Conservation (phyloP, 2,329 filamentous ascomycete species). For the Cryphonectria carpinicola region DNA sequence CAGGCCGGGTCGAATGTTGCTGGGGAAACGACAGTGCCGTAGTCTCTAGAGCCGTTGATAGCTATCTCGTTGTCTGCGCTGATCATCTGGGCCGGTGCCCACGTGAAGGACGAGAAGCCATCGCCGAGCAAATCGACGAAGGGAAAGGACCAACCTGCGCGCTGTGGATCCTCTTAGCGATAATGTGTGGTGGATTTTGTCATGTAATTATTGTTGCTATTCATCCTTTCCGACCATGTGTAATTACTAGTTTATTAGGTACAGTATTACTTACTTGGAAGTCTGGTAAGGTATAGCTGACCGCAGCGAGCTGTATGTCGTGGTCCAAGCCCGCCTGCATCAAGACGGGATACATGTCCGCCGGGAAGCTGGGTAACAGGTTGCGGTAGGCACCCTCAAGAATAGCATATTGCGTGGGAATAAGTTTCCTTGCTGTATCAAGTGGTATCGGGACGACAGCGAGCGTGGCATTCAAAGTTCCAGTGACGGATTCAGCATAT, state of each 20-base stretch:
- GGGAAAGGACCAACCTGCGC: constrained; percentile 56
- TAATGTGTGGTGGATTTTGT: constrained; percentile 14
- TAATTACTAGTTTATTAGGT: neutral
- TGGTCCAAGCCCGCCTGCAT: constrained; percentile 55
- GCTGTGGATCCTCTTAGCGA: constrained; percentile 39
- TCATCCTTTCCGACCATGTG: neutral
- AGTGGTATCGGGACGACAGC: constrained; percentile 56
- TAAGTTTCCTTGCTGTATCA: constrained; percentile 47
- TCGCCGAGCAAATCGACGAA: constrained; percentile 58
- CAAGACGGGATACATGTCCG: constrained; percentile 57
- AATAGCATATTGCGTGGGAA: constrained; percentile 54
- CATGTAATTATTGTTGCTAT: neutral
- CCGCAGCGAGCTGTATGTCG: constrained; percentile 49
- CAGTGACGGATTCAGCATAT: constrained; percentile 53
- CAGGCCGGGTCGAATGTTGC: constrained; percentile 51
- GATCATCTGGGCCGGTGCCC: constrained; percentile 52
- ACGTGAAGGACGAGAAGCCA: constrained; percentile 55
- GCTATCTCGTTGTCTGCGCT: constrained; percentile 47
- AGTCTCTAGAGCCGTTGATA: constrained; percentile 48
- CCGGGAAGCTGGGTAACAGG: constrained; percentile 53
- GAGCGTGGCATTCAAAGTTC: constrained; percentile 58
- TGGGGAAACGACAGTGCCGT: constrained; percentile 49
- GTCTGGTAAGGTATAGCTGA: constrained; percentile 47
- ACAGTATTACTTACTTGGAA: constrained; percentile 48
- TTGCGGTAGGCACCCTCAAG: constrained; percentile 51